Base-by-base conservation (phyloP, 2,329 filamentous ascomycete genomes). In the Neopestalotiopsis clavispora region DNA sequence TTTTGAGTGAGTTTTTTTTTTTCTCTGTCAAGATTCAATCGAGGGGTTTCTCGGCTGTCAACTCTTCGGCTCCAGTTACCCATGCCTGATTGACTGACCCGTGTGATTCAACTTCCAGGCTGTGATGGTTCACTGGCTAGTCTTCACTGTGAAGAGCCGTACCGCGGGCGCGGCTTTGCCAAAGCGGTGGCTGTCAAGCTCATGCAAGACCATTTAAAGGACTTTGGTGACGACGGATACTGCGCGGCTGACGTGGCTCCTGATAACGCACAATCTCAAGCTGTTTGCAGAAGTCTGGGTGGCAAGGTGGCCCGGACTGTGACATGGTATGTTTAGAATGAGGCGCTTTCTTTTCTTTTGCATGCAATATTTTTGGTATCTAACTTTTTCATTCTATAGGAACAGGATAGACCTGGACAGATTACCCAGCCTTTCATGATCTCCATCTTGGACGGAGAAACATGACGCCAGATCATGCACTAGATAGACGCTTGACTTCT, bases 401-500 rank as follows among this genome's bases (percentile, higher is more conserved):
- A 66, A 61, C 60, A 65, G 60, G 38, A 63, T 68, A n/a, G 68
- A 69, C 32, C 30, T 69, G 58, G 68, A 68, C 38, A 49, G 34
- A 17, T 4, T 60, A 14, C 64, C 64, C n/a, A 32, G 23, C 20
- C 38, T 12, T 12, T 10, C 38, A 62, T 38, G 23, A 62, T 20
- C 20, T 62, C 17, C n/a, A 38, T 20, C 30, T 34, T 34, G 10
- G 23, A 28, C 23, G n/a, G 14, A 28, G n/a, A 62, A 28, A 38
- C 34, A 6, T 23, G 60, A 45, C 40, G 10, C 30, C 14, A 52
- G 45, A 34, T 62, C 34, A 62, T 30, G 52, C 52, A 45, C 57
- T 75, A 67, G 77, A 32, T 69, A 91, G 81, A 62, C 93, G 88
- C 80, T 97, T 94, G 68, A 98, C 90, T 81, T 99, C 96, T 77